Percentiles rank a stretch among this genome's conserved stretches.
These are phyloP conservation scores for Dactylellina sp. DNA, from an alignment of 2,329 filamentous ascomycete genomes.

Conservation along the genomic window DNA sequence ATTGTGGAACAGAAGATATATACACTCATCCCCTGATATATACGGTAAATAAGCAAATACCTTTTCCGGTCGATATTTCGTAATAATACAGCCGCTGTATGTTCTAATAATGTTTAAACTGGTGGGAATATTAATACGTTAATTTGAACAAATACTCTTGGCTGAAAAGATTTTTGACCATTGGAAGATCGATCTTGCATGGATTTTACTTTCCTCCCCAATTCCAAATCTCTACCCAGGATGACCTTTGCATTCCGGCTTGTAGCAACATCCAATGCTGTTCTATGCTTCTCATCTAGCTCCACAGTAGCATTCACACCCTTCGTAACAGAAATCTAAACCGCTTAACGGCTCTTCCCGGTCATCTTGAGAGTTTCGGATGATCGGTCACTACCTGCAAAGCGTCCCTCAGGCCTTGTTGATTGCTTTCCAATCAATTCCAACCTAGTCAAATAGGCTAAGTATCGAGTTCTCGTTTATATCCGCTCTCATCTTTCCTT, in stretches of 20 bases:
- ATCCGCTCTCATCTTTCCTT: constrained; percentile 1
- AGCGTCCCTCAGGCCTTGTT: constrained; percentile 21
- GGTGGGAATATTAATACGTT: no score
- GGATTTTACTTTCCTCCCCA: no score
- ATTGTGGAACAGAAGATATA: no score
- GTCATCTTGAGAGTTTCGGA: not conserved
- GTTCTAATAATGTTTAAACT: no score
- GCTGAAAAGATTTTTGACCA: no score
- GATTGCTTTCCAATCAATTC: constrained; percentile 26
- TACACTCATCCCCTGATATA: no score
- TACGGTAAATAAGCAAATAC: no score
- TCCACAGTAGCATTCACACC: constrained; percentile 23
- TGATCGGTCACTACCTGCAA: constrained; percentile 12
- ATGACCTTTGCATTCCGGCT: constrained; percentile 11
- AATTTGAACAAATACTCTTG: no score
- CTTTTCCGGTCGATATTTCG: no score
- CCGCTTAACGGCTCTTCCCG: constrained; percentile 15
- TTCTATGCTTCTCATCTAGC: constrained; percentile 21
- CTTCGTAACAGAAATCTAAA: constrained; percentile 25
- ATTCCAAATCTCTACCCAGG: constrained; percentile 4
- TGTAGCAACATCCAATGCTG: constrained; percentile 21
- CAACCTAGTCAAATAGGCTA: constrained; percentile 15
- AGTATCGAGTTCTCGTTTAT: constrained; percentile 16
- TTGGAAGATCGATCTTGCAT: no score
- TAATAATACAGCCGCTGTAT: no score